Conservation (phyloP, 768 basidiomycete species). For the Russula earlei region DNA sequence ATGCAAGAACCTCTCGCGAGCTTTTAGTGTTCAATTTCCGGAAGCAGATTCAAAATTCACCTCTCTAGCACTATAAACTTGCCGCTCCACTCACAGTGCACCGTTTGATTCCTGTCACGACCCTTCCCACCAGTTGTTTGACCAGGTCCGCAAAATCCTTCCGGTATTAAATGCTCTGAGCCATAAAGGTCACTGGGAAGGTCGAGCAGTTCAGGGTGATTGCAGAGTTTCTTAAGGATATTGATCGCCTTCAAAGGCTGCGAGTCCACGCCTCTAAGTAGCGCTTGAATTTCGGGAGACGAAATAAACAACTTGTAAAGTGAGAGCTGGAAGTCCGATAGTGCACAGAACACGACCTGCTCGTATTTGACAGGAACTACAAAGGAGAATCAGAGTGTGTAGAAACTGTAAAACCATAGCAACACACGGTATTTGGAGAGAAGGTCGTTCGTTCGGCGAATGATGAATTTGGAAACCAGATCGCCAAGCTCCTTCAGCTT, state of each 20-base stretch:
- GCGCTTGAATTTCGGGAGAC: slow-evolving; percentile 84
- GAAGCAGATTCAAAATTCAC: slow-evolving; percentile 32
- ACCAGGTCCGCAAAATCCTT: slow-evolving; percentile 62
- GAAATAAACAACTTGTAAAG: slow-evolving; percentile 87
- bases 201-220: slow-evolving; percentile 86
- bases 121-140: slow-evolving; percentile 28
- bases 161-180: slow-evolving; percentile 71
- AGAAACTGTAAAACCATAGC: neutral
- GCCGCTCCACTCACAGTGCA: slow-evolving; percentile 79
- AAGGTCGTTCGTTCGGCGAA: slow-evolving; percentile 87
- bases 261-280: slow-evolving; percentile 78
- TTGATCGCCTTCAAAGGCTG: slow-evolving; percentile 97
- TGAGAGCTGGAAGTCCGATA: slow-evolving; percentile 74
- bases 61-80: slow-evolving; percentile 92
- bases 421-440: slow-evolving; percentile 87
- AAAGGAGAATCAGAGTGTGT: neutral
- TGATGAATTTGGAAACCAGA: slow-evolving; percentile 89
- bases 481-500: slow-evolving; percentile 86
- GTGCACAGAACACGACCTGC: slow-evolving; percentile 88
- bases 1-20: slow-evolving; percentile 62
- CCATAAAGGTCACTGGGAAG: slow-evolving; percentile 78
- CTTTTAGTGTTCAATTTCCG: neutral
- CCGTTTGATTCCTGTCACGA: slow-evolving; percentile 36
- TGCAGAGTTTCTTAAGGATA: slow-evolving; percentile 89
- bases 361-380: slow-evolving; percentile 98